Conservation (phyloP, 2,329 filamentous ascomycete genomes). For the Sporothrix globosa region DNA sequence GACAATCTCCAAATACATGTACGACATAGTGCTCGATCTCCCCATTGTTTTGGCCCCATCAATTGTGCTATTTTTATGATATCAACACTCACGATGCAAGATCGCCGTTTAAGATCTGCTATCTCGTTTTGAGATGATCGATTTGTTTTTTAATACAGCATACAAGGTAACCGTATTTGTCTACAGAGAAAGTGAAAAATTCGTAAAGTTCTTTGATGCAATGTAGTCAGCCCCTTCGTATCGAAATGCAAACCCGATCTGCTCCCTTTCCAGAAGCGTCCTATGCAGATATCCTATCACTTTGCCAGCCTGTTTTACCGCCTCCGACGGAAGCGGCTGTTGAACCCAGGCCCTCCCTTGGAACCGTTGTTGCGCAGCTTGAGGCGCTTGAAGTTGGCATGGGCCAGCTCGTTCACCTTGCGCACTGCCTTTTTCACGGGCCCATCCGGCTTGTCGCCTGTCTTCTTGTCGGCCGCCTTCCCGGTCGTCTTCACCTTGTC, state of each 20-base stretch:
- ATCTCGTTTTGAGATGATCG: neutral
- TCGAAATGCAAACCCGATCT: neutral
- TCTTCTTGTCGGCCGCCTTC: slow-evolving; percentile 38
- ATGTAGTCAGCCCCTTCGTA: neutral
- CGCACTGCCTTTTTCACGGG: slow-evolving; percentile 56
- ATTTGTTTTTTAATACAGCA: neutral
- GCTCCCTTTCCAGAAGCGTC: neutral
- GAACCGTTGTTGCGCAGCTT: slow-evolving; percentile 65
- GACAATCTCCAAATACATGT: neutral
- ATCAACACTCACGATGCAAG: neutral
- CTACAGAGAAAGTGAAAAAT: neutral
- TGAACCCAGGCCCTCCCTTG: slow-evolving; percentile 63
- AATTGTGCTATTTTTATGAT: slow-evolving; percentile 21
- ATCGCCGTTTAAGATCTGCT: slow-evolving; percentile 3
- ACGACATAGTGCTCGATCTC: neutral
- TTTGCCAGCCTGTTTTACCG: slow-evolving; percentile 38
- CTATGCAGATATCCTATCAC: neutral
- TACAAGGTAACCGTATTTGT: no score
- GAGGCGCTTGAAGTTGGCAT: slow-evolving; percentile 68
- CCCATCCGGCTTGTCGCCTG: slow-evolving; percentile 41
- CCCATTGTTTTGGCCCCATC: slow-evolving; percentile 1
- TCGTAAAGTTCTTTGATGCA: neutral
- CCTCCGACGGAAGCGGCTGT: slow-evolving; percentile 62
- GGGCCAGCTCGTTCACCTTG: slow-evolving; percentile 66
- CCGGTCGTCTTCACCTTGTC: slow-evolving; percentile 37